Evolutionary conservation across 805 yeast genomes (phyloP), one percentile per base, ranked within the genome.

Genomic region (Wickerhamomyces mucosus): DNA sequence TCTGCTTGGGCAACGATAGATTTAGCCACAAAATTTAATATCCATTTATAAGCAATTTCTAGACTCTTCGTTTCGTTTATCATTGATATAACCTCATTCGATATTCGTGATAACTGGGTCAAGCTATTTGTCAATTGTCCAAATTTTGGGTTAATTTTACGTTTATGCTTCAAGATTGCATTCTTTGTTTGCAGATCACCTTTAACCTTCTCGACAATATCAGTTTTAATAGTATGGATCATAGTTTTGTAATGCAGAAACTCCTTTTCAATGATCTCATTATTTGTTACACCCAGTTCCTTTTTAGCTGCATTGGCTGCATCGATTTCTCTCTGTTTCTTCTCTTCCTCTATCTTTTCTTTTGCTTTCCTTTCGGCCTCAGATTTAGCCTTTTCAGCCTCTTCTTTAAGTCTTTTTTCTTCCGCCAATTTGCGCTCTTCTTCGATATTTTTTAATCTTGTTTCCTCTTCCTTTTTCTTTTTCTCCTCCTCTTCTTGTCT

Each of bases 1-100:
- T 88, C 97, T 1, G 96, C 89, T 57, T 92, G 98, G 18, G 80
- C 73, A 1, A 92, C 83, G 2, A 88, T 59, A 4, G 89, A 81
- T 50, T 92, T 92, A 5, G 96, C 80, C 18, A 82, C 69, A 48
- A 78, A 79, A 49, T 92, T 92, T 21, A 86, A 57, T 6, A 81
- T 66, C 86, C 94, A 88, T 21, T 67, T 54, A 45, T 60, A 81
- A 1, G 78, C 79, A 13, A 79, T 46, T 3, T 66, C 67, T 38
- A 68, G 55, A 7, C 48, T 41, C 24, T 63, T 61, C 0, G 82
- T 67, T 24, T 68, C 65, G 5, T 43, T 52, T 4, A 89, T 56
- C 19, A 78, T 48, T 5, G 46, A 58, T 2, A 59, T 43, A 3
- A 92, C 57, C 28, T 77, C 85, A 6, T 42, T 37, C 2, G 67